A percentile compares a stretch with the other conserved stretches of the same genome.
phyloP scores from a whole-genome alignment of 352 stramenopile species.

The Pythium dissimile region DNA sequence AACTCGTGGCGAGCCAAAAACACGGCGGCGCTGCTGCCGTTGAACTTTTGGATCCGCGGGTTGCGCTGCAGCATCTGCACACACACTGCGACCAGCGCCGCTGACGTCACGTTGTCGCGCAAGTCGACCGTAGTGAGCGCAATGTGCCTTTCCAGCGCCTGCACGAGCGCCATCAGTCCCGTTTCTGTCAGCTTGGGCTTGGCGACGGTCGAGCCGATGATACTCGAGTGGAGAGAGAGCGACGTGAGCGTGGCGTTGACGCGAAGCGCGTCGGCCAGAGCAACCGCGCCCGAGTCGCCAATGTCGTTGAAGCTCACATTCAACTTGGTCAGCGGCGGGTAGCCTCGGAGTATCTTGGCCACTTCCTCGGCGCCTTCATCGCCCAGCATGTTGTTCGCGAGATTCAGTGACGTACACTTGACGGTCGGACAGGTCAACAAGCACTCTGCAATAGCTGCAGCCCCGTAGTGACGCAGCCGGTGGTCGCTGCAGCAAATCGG shows the following conservation, averaged over 20 bases:
- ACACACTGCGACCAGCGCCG: conserved; percentile 27
- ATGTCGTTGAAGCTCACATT: conserved; percentile 80
- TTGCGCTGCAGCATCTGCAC: conserved; percentile 44
- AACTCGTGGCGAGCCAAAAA: conserved; percentile 47
- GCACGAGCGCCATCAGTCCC: conserved; percentile 33
- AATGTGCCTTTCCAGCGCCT: conserved; percentile 33
- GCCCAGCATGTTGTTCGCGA: conserved; percentile 51
- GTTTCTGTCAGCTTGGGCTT: conserved; percentile 41
- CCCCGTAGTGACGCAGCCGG: conserved; percentile 45
- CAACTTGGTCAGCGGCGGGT: conserved; percentile 35
- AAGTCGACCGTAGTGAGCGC: conserved; percentile 43
- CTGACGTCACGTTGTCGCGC: conserved; percentile 41
- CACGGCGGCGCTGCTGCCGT: conserved; percentile 40
- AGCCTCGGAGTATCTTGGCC: conserved; percentile 33
- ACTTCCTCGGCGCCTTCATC: conserved; percentile 52
- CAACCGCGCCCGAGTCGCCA: conserved; percentile 40
- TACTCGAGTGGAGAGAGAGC: conserved; percentile 44
- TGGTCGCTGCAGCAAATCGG: conserved; percentile 22
- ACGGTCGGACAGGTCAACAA: conserved; percentile 17
- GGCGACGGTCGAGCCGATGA: conserved; percentile 23
- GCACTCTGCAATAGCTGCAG: conserved; percentile 38
- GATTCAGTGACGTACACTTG: conserved; percentile 36
- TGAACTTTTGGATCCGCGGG: conserved; percentile 49
- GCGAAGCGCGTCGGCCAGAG: conserved; percentile 37
- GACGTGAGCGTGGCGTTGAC: conserved; percentile 43